Percentiles rank a stretch among this genome's conserved stretches.
These are phyloP conservation scores for Penicillium sp. DNA, from an alignment of 2,329 filamentous ascomycete genomes.

Conservation along the genomic window DNA sequence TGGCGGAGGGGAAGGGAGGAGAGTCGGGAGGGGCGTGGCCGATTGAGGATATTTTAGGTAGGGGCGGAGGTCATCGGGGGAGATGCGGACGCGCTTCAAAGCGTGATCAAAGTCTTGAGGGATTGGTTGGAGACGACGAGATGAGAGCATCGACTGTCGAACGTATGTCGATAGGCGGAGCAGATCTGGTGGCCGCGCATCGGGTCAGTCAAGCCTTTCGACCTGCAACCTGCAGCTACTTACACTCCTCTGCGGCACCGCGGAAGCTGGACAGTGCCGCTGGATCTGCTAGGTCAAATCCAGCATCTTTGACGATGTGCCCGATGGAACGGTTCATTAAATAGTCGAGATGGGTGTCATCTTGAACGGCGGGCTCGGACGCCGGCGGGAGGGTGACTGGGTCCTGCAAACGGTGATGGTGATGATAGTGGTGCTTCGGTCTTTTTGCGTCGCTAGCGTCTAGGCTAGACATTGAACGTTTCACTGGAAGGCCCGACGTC, in stretches of 20 bases:
- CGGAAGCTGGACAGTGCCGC: constrained; percentile 57
- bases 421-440: constrained; percentile 41
- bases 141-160: constrained; percentile 57
- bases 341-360: constrained; percentile 53
- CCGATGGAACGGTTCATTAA: constrained; percentile 57
- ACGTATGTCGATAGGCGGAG: constrained; percentile 54
- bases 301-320: constrained; percentile 50
- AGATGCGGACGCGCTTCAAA: constrained; percentile 33
- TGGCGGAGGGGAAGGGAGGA: constrained; percentile 42
- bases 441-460: constrained; percentile 31
- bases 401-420: constrained; percentile 42
- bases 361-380: constrained; percentile 45
- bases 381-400: constrained; percentile 28
- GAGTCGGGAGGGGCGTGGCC: constrained; percentile 22
- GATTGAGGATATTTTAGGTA: constrained; percentile 32
- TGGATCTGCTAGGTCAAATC: constrained; percentile 56
- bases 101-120: constrained; percentile 58
- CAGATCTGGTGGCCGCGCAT: constrained; percentile 48
- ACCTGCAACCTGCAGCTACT: neutral
- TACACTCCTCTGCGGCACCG: constrained; percentile 59
- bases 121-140: constrained; percentile 55
- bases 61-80: constrained; percentile 34
- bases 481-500: constrained; percentile 29
- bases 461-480: constrained; percentile 33
- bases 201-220: constrained; percentile 15